A percentile compares a stretch with the other conserved stretches of the same genome.
These are phyloP conservation scores for Prunus padus DNA, from an alignment of 306 rosid species.

Conservation along the genomic window DNA sequence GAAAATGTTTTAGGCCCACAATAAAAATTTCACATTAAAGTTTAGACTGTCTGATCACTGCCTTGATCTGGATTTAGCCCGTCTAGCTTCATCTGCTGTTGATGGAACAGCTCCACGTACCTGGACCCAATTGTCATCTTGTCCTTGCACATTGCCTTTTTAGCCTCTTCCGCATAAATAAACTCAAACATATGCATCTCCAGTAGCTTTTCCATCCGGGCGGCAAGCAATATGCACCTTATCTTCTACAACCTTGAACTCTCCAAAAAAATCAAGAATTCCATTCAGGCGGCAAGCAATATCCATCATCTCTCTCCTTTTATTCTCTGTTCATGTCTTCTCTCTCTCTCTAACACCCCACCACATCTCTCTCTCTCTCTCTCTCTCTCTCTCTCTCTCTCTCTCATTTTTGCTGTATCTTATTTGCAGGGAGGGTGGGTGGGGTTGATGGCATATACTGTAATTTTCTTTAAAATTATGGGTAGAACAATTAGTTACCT, in stretches of 20 bases:
- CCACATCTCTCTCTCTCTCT: no score
- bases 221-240: slow-evolving; percentile 88
- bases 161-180: slow-evolving; percentile 79
- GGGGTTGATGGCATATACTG: no score
- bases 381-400: no score
- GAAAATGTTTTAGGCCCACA: slow-evolving; percentile 14
- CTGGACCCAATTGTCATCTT: slow-evolving; percentile 98
- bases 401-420: no score
- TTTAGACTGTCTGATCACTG: slow-evolving; percentile 42
- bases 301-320: no score
- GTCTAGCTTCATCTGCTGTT: slow-evolving; percentile 90
- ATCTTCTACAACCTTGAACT: slow-evolving; percentile 70
- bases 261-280: slow-evolving; percentile 74
- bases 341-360: no score
- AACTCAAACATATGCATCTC: slow-evolving; percentile 98
- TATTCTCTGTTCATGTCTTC: no score
- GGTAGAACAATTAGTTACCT: no score
- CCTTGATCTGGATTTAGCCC: slow-evolving; percentile 95
- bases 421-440: no score
- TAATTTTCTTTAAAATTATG: no score
- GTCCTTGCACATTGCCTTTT: slow-evolving; percentile 89
- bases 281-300: no score
- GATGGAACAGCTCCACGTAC: slow-evolving; percentile 98
- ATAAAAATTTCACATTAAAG: slow-evolving; percentile 3
- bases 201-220: slow-evolving; percentile 96